Evolutionary conservation across 495 filamentous ascomycete species (phyloP).

Genomic region (Lasiosphaeria hispida): DNA sequence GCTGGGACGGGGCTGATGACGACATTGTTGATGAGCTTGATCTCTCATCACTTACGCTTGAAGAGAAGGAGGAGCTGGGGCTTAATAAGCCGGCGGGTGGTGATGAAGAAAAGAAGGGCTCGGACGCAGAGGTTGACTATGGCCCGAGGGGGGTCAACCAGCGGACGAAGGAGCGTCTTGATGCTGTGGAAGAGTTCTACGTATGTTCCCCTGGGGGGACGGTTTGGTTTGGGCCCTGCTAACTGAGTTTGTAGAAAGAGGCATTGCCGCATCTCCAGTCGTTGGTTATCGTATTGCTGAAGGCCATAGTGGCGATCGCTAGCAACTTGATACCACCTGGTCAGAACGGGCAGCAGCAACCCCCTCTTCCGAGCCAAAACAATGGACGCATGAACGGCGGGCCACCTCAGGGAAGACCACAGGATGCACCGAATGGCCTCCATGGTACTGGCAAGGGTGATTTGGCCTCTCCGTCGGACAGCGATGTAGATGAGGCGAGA

Average conservation of each 20-base stretch:
- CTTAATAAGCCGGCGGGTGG: conserved; percentile 31
- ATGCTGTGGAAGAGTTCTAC: conserved; percentile 79
- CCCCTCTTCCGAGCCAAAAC: conserved; percentile 22
- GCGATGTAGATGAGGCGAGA: conserved; percentile 77
- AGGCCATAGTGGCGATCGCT: conserved; percentile 79
- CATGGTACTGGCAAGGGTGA: conserved; percentile 38
- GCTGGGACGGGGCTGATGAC: conserved; percentile 62
- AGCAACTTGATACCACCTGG: conserved; percentile 52
- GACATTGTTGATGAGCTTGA: conserved; percentile 53
- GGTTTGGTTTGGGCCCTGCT: conserved; percentile 20
- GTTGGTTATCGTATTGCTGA: conserved; percentile 88
- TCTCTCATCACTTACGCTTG: conserved; percentile 48
- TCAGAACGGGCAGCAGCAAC: conserved; percentile 34
- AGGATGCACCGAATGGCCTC: conserved; percentile 29
- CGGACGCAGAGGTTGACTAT: conserved; percentile 42
- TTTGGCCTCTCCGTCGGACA: conserved; percentile 44
- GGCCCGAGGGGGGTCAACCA: conserved; percentile 51
- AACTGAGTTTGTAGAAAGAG: conserved; percentile 51
- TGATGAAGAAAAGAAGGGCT: conserved; percentile 26
- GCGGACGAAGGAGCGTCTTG: conserved; percentile 62
- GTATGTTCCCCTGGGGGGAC: conserved; percentile 49
- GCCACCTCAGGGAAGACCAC: conserved; percentile 27
- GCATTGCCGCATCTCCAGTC: conserved; percentile 86
- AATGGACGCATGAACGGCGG: conserved; percentile 37
- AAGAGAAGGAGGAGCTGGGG: conserved; percentile 43